Conservation (phyloP, 2,329 filamentous ascomycete genomes). For the Aspergillus vadensis region DNA sequence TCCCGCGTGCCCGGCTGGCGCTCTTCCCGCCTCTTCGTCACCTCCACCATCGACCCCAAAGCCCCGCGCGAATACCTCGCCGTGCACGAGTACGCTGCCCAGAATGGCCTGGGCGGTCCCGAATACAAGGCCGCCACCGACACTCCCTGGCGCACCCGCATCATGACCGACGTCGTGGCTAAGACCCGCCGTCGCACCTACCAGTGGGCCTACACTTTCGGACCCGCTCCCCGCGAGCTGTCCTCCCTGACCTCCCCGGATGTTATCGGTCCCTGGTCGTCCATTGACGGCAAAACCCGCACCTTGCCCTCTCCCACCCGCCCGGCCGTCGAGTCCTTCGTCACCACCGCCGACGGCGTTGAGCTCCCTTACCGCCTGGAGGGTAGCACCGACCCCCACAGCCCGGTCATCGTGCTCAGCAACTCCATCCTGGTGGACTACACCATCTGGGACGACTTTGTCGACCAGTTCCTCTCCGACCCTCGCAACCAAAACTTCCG, state of each 20-base stretch:
- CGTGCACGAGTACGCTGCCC: conserved; percentile 70
- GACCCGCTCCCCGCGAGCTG: conserved; percentile 71
- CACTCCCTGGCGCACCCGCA: conserved; percentile 63
- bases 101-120: conserved; percentile 66
- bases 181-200: conserved; percentile 63
- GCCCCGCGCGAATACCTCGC: conserved; percentile 62
- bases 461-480: conserved; percentile 60
- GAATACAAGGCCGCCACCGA: conserved; percentile 65
- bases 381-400: conserved; percentile 65
- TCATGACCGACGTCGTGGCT: conserved; percentile 62
- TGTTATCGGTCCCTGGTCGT: conserved; percentile 54
- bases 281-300: conserved; percentile 57
- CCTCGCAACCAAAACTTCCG: conserved; percentile 62
- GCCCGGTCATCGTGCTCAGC: conserved; percentile 72
- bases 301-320: conserved; percentile 51
- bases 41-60: conserved; percentile 62
- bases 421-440: conserved; percentile 80
- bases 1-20: conserved; percentile 77
- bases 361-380: conserved; percentile 73
- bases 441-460: conserved; percentile 78
- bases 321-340: conserved; percentile 65
- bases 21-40: conserved; percentile 70
- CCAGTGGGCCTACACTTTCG: conserved; percentile 77
- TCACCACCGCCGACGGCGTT: conserved; percentile 70
- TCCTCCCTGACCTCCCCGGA: conserved; percentile 54